Evolutionary conservation across 495 filamentous ascomycete genomes (phyloP), one percentile per base, ranked within the genome.

Genomic region (Rusavskia elegans): DNA sequence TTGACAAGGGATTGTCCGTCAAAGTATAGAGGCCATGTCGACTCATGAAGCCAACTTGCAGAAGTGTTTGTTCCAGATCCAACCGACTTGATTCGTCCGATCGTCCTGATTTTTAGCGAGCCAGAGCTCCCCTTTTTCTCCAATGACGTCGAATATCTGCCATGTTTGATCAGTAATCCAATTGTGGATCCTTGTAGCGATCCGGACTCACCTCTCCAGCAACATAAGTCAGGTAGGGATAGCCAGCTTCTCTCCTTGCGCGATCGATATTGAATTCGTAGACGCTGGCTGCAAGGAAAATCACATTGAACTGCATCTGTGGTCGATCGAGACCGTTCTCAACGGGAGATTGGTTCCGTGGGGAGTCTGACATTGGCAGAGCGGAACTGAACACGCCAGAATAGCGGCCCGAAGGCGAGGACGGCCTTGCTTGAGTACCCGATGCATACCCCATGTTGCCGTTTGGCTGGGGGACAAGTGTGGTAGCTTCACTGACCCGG

Each of bases 31-130:
- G 7, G 32, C 32, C 32, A 11, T 35, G 32, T 42, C 40, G 9
- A 21, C 40, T 46, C 23, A 59, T 8, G 53, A 54, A 14, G 81
- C 81, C 55, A 88, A 62, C 53, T 85, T 86, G 46, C 84, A 86
- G 69, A 98, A 97, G 68, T 98, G 92, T 63, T 95, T 93, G 59
- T 85, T 92, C 92, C 92, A 98, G 55, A 98, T 94, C 92, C 92
- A 98, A 40, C 92, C 92, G n/a, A 96, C 78, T 55, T 79, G 71
- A 21, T 78, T 73, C 17, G 68, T 70, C 4, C 76, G 68, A 65
- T 98, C 93, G 63, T 98, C 92, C 66, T 98, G 92, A 61, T 98
- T 98, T 62, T 83, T 85, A 7, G 92, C 92, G 30, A 98, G 81
- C 93, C 92, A 98, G 16, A 97, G 81, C 69, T 97, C 92, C 49